A percentile compares a stretch with the other conserved stretches of the same genome.
phyloP scores from a whole-genome alignment of 352 stramenopile species.

The Phytophthora pisi region DNA sequence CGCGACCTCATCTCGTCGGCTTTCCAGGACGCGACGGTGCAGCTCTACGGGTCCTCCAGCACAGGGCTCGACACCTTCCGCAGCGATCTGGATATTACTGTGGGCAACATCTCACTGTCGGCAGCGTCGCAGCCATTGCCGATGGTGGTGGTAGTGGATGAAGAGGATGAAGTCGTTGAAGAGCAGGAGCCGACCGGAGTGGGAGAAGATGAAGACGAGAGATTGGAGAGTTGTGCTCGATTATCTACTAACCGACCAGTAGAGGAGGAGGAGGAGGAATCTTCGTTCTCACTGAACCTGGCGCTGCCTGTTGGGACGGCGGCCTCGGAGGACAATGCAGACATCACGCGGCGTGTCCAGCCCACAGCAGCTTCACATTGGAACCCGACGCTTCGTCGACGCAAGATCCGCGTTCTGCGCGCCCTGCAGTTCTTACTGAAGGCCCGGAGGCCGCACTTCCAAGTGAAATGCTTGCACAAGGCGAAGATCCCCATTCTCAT shows the following conservation, averaged over 20 bases:
- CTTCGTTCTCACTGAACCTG: constrained; percentile 73
- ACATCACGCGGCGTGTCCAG: constrained; percentile 38
- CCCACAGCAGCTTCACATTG: constrained; percentile 62
- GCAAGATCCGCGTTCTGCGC: constrained; percentile 61
- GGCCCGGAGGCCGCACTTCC: constrained; percentile 51
- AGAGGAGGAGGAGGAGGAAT: constrained; percentile 38
- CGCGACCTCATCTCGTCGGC: constrained; percentile 41
- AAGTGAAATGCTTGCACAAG: constrained; percentile 72
- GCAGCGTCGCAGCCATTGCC: constrained; percentile 19
- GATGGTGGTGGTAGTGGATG: constrained; percentile 13
- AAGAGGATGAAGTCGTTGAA: constrained; percentile 26
- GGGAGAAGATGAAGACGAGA: background rate
- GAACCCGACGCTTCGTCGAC: constrained; percentile 66
- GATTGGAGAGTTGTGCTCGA: constrained; percentile 1
- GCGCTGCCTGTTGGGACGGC: constrained; percentile 34
- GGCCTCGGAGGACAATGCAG: constrained; percentile 26
- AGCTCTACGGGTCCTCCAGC: constrained; percentile 76
- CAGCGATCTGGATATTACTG: constrained; percentile 76
- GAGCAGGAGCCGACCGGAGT: constrained; percentile 9
- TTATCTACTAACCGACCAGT: background rate
- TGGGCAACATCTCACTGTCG: constrained; percentile 53
- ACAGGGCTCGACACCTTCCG: constrained; percentile 76
- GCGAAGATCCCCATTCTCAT: constrained; percentile 82
- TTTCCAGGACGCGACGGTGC: constrained; percentile 52
- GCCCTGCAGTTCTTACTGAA: constrained; percentile 63